Evolutionary conservation across 345 rosid genomes (phyloP).

Genomic region (Camelina sativa): DNA sequence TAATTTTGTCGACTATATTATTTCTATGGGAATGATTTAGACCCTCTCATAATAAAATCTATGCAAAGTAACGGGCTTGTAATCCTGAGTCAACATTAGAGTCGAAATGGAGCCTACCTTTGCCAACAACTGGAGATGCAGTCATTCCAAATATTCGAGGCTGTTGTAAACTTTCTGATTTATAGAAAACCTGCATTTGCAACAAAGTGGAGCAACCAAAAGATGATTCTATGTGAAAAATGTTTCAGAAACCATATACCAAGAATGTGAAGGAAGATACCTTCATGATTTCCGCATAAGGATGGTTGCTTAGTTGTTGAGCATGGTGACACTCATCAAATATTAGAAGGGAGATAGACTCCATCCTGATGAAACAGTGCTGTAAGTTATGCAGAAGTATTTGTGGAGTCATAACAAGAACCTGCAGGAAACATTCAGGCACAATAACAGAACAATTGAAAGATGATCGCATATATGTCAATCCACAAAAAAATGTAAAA

Average conservation of each 20-base stretch:
- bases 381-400: conserved; percentile 70
- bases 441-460: conserved; percentile 25
- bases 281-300: conserved; percentile 93
- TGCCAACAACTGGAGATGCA: conserved; percentile 92
- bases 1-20: conserved; percentile 16
- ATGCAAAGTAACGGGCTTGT: conserved; percentile 6
- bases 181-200: conserved; percentile 69
- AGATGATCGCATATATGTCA: conserved; percentile 32
- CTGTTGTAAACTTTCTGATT: conserved; percentile 49
- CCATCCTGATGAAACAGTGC: conserved; percentile 94
- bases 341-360: conserved; percentile 78
- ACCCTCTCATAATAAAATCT: conserved; percentile 2
- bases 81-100: conserved; percentile 17
- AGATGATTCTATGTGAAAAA: conserved; percentile 31
- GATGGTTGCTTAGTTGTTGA: conserved; percentile 78
- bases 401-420: conserved; percentile 94
- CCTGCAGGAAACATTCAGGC: conserved; percentile 53
- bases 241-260: conserved; percentile 21
- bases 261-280: conserved; percentile 50
- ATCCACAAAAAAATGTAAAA: conserved; percentile 17
- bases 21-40: conserved; percentile 19
- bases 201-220: conserved; percentile 36
- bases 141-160: conserved; percentile 99
- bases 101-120: conserved; percentile 56
- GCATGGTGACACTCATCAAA: conserved; percentile 99